These are phyloP conservation scores for Globisporangium cylindrosporum DNA, from an alignment of 352 stramenopile species.

Conservation along the genomic window DNA sequence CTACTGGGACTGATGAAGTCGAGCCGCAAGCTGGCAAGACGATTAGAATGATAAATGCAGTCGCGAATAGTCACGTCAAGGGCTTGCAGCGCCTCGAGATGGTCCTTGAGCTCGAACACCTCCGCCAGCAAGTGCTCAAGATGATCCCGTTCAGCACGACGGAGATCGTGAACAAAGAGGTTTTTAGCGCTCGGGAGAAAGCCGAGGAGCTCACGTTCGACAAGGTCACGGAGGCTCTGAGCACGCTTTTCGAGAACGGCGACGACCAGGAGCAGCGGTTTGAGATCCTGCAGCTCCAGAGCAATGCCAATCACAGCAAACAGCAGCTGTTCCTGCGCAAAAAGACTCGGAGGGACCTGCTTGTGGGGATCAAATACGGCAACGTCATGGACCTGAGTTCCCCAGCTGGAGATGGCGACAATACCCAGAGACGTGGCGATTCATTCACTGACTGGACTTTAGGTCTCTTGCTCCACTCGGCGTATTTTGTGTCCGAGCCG, in stretches of 20 bases:
- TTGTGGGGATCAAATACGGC: constrained; percentile 39
- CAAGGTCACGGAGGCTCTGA: constrained; percentile 32
- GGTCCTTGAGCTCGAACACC: constrained; percentile 51
- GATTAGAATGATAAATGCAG: constrained; percentile 13
- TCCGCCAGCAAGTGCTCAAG: constrained; percentile 60
- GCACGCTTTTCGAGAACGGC: constrained; percentile 30
- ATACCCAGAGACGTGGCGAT: not conserved
- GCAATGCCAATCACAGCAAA: not conserved
- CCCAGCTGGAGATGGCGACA: not conserved
- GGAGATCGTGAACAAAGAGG: not conserved
- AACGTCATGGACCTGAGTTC: constrained; percentile 27
- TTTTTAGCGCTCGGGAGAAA: not conserved
- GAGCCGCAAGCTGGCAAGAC: constrained; percentile 1
- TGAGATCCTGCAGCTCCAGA: constrained; percentile 44
- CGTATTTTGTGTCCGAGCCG: constrained; percentile 59
- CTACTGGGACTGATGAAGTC: not conserved
- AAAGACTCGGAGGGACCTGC: constrained; percentile 40
- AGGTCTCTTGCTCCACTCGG: constrained; percentile 1
- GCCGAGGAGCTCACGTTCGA: constrained; percentile 18
- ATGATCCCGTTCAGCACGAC: constrained; percentile 33
- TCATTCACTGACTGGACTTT: not conserved
- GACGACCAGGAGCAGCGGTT: constrained; percentile 36
- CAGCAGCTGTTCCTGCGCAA: constrained; percentile 43
- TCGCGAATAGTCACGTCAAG: constrained; percentile 31
- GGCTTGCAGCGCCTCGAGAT: constrained; percentile 49